Percentiles rank a stretch among this genome's conserved stretches.
Evolutionary conservation across 768 basidiomycete species (phyloP).

Genomic region (Chalciporus chontae): DNA sequence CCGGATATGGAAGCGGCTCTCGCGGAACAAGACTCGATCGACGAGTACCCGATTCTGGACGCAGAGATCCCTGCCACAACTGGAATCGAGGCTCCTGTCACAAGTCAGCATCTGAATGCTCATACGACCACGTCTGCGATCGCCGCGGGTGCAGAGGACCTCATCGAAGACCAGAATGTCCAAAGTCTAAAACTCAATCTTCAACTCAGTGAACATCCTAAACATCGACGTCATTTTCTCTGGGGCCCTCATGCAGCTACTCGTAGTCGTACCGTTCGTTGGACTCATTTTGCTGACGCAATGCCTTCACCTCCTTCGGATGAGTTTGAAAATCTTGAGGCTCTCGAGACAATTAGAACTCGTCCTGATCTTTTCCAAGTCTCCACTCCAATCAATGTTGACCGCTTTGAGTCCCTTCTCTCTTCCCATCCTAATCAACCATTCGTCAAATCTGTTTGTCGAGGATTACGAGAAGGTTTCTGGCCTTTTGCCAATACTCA

Average conservation of each 20-base stretch:
- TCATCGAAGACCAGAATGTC: background rate
- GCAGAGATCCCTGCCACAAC: too few species aligned
- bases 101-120: background rate
- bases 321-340: background rate
- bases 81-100: too few species aligned
- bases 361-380: too few species aligned
- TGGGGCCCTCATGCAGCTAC: background rate
- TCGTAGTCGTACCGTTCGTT: background rate
- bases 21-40: too few species aligned
- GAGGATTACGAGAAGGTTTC: too few species aligned
- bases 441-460: too few species aligned
- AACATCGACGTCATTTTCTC: background rate
- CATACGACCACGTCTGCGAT: background rate
- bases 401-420: too few species aligned
- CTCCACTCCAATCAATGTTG: too few species aligned
- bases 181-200: background rate
- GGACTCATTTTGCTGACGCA: background rate
- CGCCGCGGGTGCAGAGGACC: background rate
- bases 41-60: too few species aligned
- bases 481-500: too few species aligned
- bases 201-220: background rate
- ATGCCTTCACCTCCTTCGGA: background rate
- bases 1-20: too few species aligned
- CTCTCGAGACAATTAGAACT: background rate
- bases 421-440: too few species aligned